These are phyloP conservation scores for Sporisorium sorghi DNA, from an alignment of 1,284 basidiomycete species.

Conservation along the genomic window DNA sequence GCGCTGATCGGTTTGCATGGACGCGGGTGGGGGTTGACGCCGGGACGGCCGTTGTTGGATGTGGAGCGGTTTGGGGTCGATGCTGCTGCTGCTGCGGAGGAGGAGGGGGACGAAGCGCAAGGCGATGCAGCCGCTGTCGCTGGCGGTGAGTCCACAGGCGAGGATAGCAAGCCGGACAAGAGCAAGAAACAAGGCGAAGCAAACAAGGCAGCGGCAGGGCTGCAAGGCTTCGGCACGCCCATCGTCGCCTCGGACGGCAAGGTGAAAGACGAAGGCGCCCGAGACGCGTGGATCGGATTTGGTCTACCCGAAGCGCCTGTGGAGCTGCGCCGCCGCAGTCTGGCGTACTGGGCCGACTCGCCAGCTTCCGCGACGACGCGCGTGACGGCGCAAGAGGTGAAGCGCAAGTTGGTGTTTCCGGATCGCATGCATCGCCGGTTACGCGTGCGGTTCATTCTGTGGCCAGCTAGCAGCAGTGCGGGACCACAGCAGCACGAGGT, in stretches of 20 bases:
- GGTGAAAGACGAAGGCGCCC: conserved; percentile 58
- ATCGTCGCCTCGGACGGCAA: conserved; percentile 56
- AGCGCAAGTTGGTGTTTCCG: conserved; percentile 51
- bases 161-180: neutral
- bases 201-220: conserved; percentile 7
- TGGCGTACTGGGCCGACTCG: conserved; percentile 59
- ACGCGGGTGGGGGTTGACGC: conserved; percentile 58
- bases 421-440: conserved; percentile 52
- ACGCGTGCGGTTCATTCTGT: conserved; percentile 44
- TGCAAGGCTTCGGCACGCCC: conserved; percentile 57
- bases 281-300: conserved; percentile 66
- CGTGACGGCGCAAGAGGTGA: conserved; percentile 4
- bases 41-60: conserved; percentile 58
- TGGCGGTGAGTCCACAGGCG: no score
- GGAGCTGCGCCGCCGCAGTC: conserved; percentile 35
- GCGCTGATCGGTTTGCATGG: conserved; percentile 44
- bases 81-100: neutral
- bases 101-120: neutral
- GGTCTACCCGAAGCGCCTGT: conserved; percentile 56
- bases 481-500: neutral
- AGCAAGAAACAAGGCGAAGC: neutral
- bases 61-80: conserved; percentile 50
- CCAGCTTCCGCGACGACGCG: neutral
- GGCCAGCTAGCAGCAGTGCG: conserved; percentile 1
- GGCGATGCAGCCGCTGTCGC: no score